phyloP scores from a whole-genome alignment of 2,329 filamentous ascomycete species.

The Apiospora aurea region DNA sequence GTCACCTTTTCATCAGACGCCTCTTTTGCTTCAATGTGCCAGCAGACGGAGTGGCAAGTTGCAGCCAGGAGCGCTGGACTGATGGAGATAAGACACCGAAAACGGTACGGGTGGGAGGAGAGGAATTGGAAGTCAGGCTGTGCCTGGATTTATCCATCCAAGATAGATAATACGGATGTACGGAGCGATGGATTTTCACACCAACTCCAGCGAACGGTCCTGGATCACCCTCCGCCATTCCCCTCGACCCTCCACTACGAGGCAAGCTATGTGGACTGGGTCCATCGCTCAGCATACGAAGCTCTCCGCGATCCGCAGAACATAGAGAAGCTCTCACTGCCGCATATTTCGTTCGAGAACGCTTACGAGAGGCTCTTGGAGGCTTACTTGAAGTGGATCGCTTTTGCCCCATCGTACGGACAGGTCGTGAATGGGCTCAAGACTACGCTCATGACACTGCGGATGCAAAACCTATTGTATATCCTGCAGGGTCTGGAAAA shows the following conservation, averaged over 20 bases:
- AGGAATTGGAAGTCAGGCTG: not conserved
- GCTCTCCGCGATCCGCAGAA: not conserved
- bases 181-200: not conserved
- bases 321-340: not conserved
- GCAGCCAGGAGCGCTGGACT: not conserved
- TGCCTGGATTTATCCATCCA: not conserved
- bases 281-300: constrained; percentile 4
- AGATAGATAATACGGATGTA: not conserved
- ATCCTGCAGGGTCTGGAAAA: not conserved
- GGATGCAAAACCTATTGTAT: not conserved
- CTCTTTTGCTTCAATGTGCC: not conserved
- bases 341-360: not conserved
- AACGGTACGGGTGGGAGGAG: not conserved
- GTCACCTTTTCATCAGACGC: not conserved
- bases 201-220: not conserved
- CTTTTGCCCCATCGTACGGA: not conserved
- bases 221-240: not conserved
- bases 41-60: not conserved
- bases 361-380: not conserved
- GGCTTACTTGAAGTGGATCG: not conserved
- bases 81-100: not conserved
- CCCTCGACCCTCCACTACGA: not conserved
- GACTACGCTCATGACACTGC: not conserved
- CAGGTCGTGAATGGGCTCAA: not conserved
- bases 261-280: not conserved